These are phyloP conservation scores for Corinectria fuckeliana DNA, from an alignment of 2,329 filamentous ascomycete genomes.

Conservation along the genomic window DNA sequence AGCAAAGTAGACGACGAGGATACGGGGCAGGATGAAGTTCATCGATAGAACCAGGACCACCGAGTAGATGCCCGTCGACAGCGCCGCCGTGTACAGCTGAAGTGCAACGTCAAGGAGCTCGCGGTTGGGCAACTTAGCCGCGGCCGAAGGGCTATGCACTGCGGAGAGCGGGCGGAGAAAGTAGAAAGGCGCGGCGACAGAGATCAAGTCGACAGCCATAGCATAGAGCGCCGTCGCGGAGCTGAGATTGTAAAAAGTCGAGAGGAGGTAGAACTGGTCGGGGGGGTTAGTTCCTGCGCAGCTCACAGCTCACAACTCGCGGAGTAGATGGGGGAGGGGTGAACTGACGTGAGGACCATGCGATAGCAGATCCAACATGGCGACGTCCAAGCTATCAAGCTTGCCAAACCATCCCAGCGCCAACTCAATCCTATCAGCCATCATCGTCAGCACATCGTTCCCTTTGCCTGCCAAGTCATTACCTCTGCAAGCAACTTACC, in stretches of 20 bases:
- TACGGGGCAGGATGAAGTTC: constrained; percentile 71
- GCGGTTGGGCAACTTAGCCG: constrained; percentile 60
- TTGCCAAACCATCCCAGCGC: constrained; percentile 74
- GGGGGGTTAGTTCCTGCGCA: constrained; percentile 19
- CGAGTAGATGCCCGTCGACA: constrained; percentile 77
- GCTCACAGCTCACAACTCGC: background rate
- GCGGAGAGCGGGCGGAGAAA: constrained; percentile 73
- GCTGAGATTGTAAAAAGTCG: constrained; percentile 77
- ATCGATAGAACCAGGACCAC: constrained; percentile 74
- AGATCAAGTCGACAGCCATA: constrained; percentile 71
- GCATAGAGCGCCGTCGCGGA: constrained; percentile 65
- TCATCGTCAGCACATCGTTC: constrained; percentile 7
- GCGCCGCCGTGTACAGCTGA: constrained; percentile 67
- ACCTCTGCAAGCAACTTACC: constrained; percentile 54
- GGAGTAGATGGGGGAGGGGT: constrained; percentile 10
- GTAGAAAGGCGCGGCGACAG: constrained; percentile 75
- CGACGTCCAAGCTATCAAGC: constrained; percentile 76
- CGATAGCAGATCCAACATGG: constrained; percentile 70
- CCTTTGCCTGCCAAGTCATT: background rate
- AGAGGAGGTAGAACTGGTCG: constrained; percentile 72
- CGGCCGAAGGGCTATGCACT: constrained; percentile 62
- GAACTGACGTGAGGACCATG: constrained; percentile 72
- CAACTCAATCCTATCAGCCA: constrained; percentile 66
- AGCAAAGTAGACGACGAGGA: constrained; percentile 79
- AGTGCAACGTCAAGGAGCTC: constrained; percentile 71